Base-by-base conservation (phyloP, 116 monocot species). In the Iris pallida region DNA sequence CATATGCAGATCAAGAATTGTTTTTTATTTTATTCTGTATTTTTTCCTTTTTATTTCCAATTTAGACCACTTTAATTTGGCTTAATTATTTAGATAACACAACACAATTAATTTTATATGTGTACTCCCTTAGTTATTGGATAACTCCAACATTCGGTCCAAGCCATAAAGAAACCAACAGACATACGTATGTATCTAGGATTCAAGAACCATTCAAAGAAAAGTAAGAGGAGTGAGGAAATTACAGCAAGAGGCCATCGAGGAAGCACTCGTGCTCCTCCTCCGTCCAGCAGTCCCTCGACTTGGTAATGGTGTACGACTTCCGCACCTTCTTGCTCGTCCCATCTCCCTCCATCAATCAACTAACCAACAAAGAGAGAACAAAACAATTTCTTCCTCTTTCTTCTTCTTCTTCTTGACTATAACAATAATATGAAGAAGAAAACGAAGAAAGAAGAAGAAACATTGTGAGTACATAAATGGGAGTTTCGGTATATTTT, bases 261-360 rank as follows among this genome's bases (percentile, higher is more conserved):
- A 95, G 80, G 67, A 95, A 95, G 5, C 82, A 48, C 52, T 78
- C 86, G 46, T 95, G 95, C 85, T 95, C 95, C 79, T 85, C 82
- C 45, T 79, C 83, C 30, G 83, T 76, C 95, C 95, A 95, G 43
- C 90, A 59, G 64, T 95, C 95, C 61, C 95, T 76, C 15, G 82
- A 76, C 76, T 88, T 90, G 64, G 95, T 95, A 66, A 95, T 88
- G 15, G 91, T 95, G 66, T 95, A 95, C 2, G 88, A 86, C 76
- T 95, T 95, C 58, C 90, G 51, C 20, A 82, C 65, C 72, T 95
- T 95, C 91, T 90, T 95, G 59, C 52, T 63, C 7, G 69, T 15
- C 63, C 63, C 63, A 30, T 80, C 77, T 18, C 63, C 70, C 40
- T 71, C 72, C 83, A 72, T 72, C 42, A n/a, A 42, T 0, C 53